These are phyloP conservation scores for Sisymbrium altissimum DNA, from an alignment of 345 rosid genomes.

Conservation along the genomic window DNA sequence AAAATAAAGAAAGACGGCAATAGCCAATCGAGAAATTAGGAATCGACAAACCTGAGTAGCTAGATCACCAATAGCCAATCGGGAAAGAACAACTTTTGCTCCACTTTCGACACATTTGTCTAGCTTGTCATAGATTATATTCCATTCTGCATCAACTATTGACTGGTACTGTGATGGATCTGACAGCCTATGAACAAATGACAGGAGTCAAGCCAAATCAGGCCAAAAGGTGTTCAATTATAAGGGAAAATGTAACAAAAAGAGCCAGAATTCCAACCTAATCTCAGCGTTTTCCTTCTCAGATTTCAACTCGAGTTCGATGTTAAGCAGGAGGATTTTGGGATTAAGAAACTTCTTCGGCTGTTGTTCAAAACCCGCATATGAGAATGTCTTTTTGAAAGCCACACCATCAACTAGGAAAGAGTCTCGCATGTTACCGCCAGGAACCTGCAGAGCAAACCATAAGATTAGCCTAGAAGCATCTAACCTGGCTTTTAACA, in stretches of 20 bases:
- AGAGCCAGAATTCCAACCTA: constrained; percentile 44
- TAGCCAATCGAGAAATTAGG: background rate
- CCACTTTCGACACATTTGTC: constrained; percentile 94
- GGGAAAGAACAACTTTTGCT: constrained; percentile 94
- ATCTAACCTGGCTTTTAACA: background rate
- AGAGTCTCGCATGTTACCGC: constrained; percentile 96
- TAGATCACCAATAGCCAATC: constrained; percentile 97
- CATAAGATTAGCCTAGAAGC: constrained; percentile 15
- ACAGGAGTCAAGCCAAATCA: constrained; percentile 9
- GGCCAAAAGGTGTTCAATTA: constrained; percentile 8
- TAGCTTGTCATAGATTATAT: constrained; percentile 95
- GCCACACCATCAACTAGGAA: constrained; percentile 98
- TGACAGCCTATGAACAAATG: constrained; percentile 56
- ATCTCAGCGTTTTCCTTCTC: constrained; percentile 99
- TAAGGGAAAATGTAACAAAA: background rate
- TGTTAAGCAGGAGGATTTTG: constrained; percentile 76
- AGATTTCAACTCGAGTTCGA: constrained; percentile 93
- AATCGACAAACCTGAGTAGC: constrained; percentile 76
- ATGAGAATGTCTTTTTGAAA: constrained; percentile 97
- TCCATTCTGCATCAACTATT: constrained; percentile 99
- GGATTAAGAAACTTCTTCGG: constrained; percentile 90
- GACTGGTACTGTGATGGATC: constrained; percentile 98
- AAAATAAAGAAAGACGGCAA: background rate
- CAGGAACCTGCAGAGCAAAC: constrained; percentile 68
- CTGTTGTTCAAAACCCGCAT: constrained; percentile 99